Conservation (phyloP, 495 filamentous ascomycete species). For the Xylaria venustula region DNA sequence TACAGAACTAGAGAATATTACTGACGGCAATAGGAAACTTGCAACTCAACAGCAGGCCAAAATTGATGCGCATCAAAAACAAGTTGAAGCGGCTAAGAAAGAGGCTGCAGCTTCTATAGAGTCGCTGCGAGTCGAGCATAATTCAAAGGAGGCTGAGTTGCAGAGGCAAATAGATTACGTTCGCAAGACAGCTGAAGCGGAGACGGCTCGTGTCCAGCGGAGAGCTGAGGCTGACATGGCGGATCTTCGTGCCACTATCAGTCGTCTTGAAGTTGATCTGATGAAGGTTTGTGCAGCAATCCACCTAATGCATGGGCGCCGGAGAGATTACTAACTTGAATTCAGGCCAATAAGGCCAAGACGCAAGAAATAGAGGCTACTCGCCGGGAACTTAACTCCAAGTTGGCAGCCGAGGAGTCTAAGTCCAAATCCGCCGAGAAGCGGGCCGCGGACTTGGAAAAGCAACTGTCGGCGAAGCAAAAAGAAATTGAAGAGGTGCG, state of each 20-base stretch:
- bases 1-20: neutral
- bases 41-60: slow-evolving; percentile 21
- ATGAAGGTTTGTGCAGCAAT: slow-evolving; percentile 48
- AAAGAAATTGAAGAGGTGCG: slow-evolving; percentile 28
- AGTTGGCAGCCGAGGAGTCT: slow-evolving; percentile 42
- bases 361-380: slow-evolving; percentile 58
- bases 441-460: slow-evolving; percentile 20
- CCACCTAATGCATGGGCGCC: neutral
- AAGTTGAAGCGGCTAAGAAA: slow-evolving; percentile 19
- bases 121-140: slow-evolving; percentile 32
- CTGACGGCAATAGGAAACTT: slow-evolving; percentile 29
- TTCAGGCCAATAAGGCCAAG: slow-evolving; percentile 51
- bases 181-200: slow-evolving; percentile 38
- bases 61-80: slow-evolving; percentile 21
- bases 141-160: slow-evolving; percentile 49
- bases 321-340: slow-evolving; percentile 8
- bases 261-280: slow-evolving; percentile 57
- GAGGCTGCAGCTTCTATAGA: slow-evolving; percentile 21
- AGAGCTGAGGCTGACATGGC: slow-evolving; percentile 59
- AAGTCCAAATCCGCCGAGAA: slow-evolving; percentile 25
- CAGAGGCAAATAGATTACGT: slow-evolving; percentile 44
- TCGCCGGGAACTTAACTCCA: slow-evolving; percentile 53
- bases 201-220: slow-evolving; percentile 37
- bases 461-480: slow-evolving; percentile 25
- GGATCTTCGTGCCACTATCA: slow-evolving; percentile 59